phyloP scores from a whole-genome alignment of 441 rosid genomes.

The Flueggea neowawraea region DNA sequence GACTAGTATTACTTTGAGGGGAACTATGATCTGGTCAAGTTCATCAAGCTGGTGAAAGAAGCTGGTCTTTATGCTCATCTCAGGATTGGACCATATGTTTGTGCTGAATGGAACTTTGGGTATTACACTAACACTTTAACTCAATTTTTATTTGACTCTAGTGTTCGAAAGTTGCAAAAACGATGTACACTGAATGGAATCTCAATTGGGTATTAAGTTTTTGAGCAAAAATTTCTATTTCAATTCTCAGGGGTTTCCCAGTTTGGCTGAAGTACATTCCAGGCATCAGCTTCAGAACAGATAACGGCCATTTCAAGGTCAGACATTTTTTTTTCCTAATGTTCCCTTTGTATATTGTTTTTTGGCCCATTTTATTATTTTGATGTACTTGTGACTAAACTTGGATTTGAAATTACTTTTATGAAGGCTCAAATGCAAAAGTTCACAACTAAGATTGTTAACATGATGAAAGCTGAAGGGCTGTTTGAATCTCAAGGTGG shows the following conservation, averaged over 20 bases:
- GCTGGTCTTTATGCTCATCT: conserved; percentile 93
- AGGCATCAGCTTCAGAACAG: conserved; percentile 89
- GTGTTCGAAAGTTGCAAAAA: background rate
- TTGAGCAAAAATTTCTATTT: conserved; percentile 21
- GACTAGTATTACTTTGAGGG: conserved; percentile 79
- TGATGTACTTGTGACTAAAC: background rate
- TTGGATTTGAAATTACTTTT: conserved; percentile 7
- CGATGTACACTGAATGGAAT: background rate
- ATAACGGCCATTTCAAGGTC: conserved; percentile 96
- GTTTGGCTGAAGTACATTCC: conserved; percentile 98
- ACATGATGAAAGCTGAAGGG: conserved; percentile 95
- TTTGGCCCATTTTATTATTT: conserved; percentile 7
- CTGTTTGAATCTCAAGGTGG: conserved; percentile 92
- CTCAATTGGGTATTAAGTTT: conserved; percentile 11
- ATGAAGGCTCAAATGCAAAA: conserved; percentile 80
- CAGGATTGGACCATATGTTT: conserved; percentile 94
- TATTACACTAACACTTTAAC: conserved; percentile 18
- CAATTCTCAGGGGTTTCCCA: conserved; percentile 82
- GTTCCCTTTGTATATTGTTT: background rate
- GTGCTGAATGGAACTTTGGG: conserved; percentile 99
- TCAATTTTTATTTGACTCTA: too few species aligned
- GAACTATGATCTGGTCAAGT: conserved; percentile 83
- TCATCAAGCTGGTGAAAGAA: conserved; percentile 72
- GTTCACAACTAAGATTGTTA: conserved; percentile 83
- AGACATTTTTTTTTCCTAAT: conserved; percentile 7